Percentiles rank a stretch among this genome's conserved stretches.
Conservation (phyloP, 2,329 filamentous ascomycete genomes). For the Diaporthe batatas region DNA sequence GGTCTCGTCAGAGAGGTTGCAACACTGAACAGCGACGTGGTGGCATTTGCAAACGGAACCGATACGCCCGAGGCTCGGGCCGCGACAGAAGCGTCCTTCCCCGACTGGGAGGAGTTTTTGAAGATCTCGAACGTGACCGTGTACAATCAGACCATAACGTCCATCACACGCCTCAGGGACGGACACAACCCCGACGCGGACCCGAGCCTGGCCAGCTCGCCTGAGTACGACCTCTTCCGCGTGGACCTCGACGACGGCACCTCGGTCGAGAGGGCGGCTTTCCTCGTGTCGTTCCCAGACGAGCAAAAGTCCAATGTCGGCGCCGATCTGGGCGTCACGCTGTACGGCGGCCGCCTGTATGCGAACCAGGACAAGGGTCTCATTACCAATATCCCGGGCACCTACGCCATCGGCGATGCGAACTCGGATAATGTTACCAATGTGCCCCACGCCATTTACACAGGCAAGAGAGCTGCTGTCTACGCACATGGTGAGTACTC, state of each 20-base stretch:
- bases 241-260: constrained; percentile 64
- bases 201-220: constrained; percentile 57
- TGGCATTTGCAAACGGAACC: constrained; percentile 72
- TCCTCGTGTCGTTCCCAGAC: constrained; percentile 63
- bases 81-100: constrained; percentile 54
- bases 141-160: constrained; percentile 67
- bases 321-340: constrained; percentile 59
- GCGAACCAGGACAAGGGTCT: constrained; percentile 58
- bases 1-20: constrained; percentile 63
- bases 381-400: constrained; percentile 64
- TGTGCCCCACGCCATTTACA: constrained; percentile 71
- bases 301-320: constrained; percentile 64
- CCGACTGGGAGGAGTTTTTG: constrained; percentile 64
- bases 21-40: constrained; percentile 67
- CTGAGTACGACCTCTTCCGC: constrained; percentile 68
- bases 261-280: constrained; percentile 61
- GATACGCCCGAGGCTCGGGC: constrained; percentile 60
- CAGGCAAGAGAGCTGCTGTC: constrained; percentile 70
- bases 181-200: constrained; percentile 54
- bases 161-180: constrained; percentile 61
- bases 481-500: constrained; percentile 65
- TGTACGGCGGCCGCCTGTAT: constrained; percentile 59
- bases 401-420: constrained; percentile 71
- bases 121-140: constrained; percentile 63
- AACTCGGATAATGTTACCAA: constrained; percentile 73